phyloP scores from a whole-genome alignment of 805 yeast species.

The Lipomyces yamadae region DNA sequence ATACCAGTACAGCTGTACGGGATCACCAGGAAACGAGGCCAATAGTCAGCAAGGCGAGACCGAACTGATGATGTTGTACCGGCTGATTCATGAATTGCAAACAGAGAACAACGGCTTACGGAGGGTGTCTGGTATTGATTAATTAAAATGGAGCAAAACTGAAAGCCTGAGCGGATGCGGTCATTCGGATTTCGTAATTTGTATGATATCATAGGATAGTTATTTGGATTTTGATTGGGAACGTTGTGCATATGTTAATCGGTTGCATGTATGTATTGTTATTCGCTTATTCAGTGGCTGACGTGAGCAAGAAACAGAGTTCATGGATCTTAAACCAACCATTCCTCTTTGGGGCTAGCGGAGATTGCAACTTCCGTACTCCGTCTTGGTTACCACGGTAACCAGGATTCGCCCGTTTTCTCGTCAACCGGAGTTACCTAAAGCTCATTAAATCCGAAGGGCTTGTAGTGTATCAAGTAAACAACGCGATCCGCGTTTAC shows the following conservation, averaged over 20 bases:
- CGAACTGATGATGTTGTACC: slow-evolving; percentile 1
- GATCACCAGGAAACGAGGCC: slow-evolving; percentile 4
- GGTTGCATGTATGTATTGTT: too few relatives aligned
- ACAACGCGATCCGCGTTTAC: too few relatives aligned
- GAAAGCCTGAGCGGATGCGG: not conserved
- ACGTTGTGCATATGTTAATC: not conserved
- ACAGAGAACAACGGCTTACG: slow-evolving; percentile 25
- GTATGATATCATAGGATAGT: not conserved
- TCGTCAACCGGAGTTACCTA: too few relatives aligned
- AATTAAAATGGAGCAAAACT: not conserved
- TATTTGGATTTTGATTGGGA: not conserved
- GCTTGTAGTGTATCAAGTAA: too few relatives aligned
- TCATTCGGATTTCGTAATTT: not conserved
- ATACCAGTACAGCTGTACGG: slow-evolving; percentile 7
- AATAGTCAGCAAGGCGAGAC: not conserved
- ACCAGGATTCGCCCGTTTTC: too few relatives aligned
- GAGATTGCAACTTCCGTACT: too few relatives aligned
- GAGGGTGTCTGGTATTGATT: slow-evolving; percentile 9
- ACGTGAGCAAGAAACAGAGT: too few relatives aligned
- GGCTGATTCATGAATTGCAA: slow-evolving; percentile 19
- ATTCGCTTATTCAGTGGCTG: too few relatives aligned
- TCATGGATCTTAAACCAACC: too few relatives aligned
- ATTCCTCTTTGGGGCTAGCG: too few relatives aligned
- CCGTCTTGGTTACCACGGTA: too few relatives aligned
- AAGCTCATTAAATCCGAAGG: too few relatives aligned